Percentiles rank a stretch among this genome's conserved stretches.
Conservation (phyloP, 257 asterid species). For the Solanum virginianum region DNA sequence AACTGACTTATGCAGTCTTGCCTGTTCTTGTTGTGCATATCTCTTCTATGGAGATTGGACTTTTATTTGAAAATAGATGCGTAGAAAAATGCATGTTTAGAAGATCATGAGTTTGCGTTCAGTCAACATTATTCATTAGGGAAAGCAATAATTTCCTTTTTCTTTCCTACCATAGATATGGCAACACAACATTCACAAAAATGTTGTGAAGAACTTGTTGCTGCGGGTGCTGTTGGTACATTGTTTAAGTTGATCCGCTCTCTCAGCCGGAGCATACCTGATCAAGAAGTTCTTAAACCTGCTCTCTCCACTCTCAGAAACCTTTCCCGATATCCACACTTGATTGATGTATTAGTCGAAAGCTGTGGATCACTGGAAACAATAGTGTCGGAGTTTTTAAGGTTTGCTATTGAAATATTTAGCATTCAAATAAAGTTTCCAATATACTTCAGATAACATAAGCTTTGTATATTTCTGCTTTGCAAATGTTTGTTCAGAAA, state of each 20-base stretch:
- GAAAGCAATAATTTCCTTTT: neutral
- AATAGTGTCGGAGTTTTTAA: constrained; percentile 46
- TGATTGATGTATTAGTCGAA: constrained; percentile 29
- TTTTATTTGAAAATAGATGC: neutral
- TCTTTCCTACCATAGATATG: constrained; percentile 33
- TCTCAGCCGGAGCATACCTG: constrained; percentile 89
- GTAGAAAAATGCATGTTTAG: neutral
- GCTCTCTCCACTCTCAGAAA: constrained; percentile 83
- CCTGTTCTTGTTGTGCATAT: neutral
- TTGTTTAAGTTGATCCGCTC: constrained; percentile 63
- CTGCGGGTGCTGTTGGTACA: constrained; percentile 73
- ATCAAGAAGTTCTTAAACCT: constrained; percentile 82
- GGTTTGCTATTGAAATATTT: constrained; percentile 22
- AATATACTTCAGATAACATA: neutral
- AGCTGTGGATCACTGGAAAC: constrained; percentile 49
- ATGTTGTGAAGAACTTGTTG: constrained; percentile 90
- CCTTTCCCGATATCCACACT: constrained; percentile 70
- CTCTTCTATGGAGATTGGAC: neutral
- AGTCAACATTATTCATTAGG: neutral
- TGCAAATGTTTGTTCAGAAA: constrained; percentile 33
- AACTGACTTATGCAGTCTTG: neutral
- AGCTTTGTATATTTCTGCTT: neutral
- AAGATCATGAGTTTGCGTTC: neutral
- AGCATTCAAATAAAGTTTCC: neutral
- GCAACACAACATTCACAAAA: constrained; percentile 81